Evolutionary conservation across 768 basidiomycete genomes (phyloP).

Genomic region (Agrocybe praecox): DNA sequence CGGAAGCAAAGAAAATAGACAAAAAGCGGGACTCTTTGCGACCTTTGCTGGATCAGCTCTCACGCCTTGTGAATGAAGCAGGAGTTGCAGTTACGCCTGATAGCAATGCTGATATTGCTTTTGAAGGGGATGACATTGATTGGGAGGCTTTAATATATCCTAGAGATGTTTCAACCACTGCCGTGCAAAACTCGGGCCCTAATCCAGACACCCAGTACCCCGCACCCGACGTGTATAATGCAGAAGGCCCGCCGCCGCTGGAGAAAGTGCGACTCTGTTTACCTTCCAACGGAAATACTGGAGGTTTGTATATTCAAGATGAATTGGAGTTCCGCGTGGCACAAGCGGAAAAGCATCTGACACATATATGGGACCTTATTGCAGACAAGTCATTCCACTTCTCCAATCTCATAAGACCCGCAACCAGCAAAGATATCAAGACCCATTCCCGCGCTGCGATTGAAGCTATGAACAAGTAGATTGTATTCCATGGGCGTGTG

Average conservation of each 20-base stretch:
- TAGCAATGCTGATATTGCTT: neutral
- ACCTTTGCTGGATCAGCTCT: too few species aligned
- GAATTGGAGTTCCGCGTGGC: neutral
- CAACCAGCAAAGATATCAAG: neutral
- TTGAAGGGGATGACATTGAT: neutral
- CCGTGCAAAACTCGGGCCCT: too few species aligned
- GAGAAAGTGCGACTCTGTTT: neutral
- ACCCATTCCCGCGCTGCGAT: neutral
- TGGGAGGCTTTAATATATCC: too few species aligned
- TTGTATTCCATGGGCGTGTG: neutral
- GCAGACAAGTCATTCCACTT: slow-evolving; percentile 1
- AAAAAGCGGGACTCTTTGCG: neutral
- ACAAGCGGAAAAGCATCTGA: neutral
- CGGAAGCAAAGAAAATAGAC: neutral
- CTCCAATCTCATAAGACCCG: neutral
- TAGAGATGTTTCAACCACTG: too few species aligned
- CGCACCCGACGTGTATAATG: too few species aligned
- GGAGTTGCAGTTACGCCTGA: neutral
- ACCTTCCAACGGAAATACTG: neutral
- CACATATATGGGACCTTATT: neutral
- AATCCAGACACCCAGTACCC: too few species aligned
- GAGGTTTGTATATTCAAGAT: too few species aligned
- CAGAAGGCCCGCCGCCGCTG: neutral
- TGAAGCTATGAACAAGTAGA: neutral
- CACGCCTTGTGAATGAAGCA: too few species aligned